phyloP scores from a whole-genome alignment of 257 asterid species.

The Fraxinus americana region DNA sequence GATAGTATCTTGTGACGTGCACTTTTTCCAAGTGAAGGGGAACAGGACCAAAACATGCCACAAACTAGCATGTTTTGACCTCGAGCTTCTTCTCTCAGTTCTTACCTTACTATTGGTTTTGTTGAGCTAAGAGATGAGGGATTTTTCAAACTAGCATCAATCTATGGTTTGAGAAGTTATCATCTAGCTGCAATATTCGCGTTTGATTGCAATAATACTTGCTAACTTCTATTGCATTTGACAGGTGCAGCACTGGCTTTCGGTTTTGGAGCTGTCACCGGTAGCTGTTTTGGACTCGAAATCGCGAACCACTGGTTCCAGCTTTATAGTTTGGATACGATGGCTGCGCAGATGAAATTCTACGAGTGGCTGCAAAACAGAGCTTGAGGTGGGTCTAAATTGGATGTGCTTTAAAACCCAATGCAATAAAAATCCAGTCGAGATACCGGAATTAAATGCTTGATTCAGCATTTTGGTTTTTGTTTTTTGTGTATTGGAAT shows the following conservation, averaged over 20 bases:
- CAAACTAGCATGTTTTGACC: not conserved
- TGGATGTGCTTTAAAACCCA: constrained; percentile 7
- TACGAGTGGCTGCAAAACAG: constrained; percentile 89
- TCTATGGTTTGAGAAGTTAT: not conserved
- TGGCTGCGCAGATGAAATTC: constrained; percentile 83
- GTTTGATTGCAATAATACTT: not conserved
- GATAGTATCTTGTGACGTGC: not conserved
- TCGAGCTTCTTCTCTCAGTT: not conserved
- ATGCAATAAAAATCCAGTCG: constrained; percentile 23
- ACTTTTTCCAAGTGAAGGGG: not conserved
- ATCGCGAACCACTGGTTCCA: constrained; percentile 79
- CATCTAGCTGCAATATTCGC: not conserved
- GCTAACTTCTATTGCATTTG: constrained; percentile 18
- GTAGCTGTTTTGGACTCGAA: constrained; percentile 81
- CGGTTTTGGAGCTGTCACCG: constrained; percentile 76
- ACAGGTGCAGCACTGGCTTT: constrained; percentile 77
- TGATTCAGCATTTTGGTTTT: not conserved
- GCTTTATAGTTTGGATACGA: constrained; percentile 66
- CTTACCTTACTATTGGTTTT: not conserved
- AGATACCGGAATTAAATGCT: constrained; percentile 7
- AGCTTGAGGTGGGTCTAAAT: constrained; percentile 37
- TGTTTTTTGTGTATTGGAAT: not conserved
- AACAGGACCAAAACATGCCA: not conserved
- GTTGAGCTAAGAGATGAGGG: not conserved
- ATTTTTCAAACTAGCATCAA: not conserved